These are phyloP conservation scores for Ophiostoma populinum DNA, from an alignment of 2,329 filamentous ascomycete species.

Conservation along the genomic window DNA sequence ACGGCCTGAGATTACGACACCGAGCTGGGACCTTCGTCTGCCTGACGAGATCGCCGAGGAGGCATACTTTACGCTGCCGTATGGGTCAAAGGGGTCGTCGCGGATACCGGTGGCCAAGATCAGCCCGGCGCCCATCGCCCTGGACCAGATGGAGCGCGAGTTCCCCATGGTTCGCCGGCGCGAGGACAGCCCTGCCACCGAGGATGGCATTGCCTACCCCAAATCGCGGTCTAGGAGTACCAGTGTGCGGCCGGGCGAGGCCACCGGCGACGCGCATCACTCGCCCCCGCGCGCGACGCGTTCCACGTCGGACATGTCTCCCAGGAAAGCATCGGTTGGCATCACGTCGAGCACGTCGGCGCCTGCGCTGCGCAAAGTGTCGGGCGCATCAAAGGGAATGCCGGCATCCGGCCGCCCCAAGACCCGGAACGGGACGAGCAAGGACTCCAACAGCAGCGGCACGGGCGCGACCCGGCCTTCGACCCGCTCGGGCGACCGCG, in stretches of 20 bases:
- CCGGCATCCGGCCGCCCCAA: conserved; percentile 35
- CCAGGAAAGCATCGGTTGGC: conserved; percentile 28
- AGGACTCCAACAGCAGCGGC: conserved; percentile 26
- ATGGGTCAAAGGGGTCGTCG: conserved; percentile 44
- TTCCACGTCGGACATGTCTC: conserved; percentile 31
- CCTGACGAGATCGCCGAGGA: conserved; percentile 61
- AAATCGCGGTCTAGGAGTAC: conserved; percentile 55
- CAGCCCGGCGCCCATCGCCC: conserved; percentile 60
- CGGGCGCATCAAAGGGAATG: conserved; percentile 20
- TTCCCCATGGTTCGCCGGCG: conserved; percentile 46
- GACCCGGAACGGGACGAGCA: conserved; percentile 40
- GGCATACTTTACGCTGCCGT: conserved; percentile 36
- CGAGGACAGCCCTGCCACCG: conserved; percentile 32
- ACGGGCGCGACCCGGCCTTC: conserved; percentile 37
- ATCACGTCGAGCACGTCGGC: neutral
- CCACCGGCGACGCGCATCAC: neutral
- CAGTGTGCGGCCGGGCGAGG: conserved; percentile 27
- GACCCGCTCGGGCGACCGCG: conserved; percentile 45
- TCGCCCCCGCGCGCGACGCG: conserved; percentile 13
- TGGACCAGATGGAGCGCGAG: conserved; percentile 57
- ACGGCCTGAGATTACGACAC: conserved; percentile 23
- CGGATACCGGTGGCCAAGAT: conserved; percentile 74
- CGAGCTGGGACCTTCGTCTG: conserved; percentile 54
- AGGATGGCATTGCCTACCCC: conserved; percentile 39
- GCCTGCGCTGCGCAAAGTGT: conserved; percentile 22